Evolutionary conservation across 2,329 filamentous ascomycete species (phyloP), one percentile per base, ranked within the genome.

Genomic region (Colletotrichum viniferum): DNA sequence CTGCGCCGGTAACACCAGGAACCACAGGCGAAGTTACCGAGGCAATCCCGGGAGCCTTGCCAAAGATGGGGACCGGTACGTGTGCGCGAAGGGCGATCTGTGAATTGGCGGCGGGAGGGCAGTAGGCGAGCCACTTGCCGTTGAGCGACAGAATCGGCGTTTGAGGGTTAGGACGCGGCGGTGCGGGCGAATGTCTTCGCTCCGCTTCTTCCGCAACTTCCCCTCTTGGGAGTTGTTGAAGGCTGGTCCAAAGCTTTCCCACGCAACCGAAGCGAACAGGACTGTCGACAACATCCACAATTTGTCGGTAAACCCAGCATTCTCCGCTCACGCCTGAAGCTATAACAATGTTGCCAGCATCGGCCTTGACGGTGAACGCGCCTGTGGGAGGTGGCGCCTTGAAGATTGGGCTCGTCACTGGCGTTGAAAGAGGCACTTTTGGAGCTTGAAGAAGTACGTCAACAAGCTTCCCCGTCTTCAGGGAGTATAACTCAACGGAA

Each of bases 231-330:
- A 86, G 86, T 78, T 92, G 90, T 81, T 97, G 95, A 32, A 98
- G 87, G 60, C 92, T 93, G 1, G 97, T 98, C 97, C 97, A 99
- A 21, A 97, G 86, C 85, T 99, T 99, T 24, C 94, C 96, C 71
- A 97, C 88, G 80, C 96, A 98, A 48, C 84, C 87, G 82, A 90
- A 93, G 18, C 83, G 81, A 60, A 86, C 78, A 26, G 85, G 85
- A 2, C 83, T 81, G 26, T 89, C 89, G 62, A 85, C 84, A 2
- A 83, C 80, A 70, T 84, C 81, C 12, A 84, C 79, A 10, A 87
- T 82, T 77, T 92, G 90, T 10, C 88, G 86, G 79, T 90, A 98
- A 9, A 98, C 87, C 89, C 94, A 98, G 61, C 96, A 92, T 85
- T 98, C 96, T 14, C 96, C 96, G 65, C 95, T 98, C 26, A 89